Percentiles rank a stretch among this genome's conserved stretches.
Conservation (phyloP, 257 asterid species). For the Solanum pennellii region DNA sequence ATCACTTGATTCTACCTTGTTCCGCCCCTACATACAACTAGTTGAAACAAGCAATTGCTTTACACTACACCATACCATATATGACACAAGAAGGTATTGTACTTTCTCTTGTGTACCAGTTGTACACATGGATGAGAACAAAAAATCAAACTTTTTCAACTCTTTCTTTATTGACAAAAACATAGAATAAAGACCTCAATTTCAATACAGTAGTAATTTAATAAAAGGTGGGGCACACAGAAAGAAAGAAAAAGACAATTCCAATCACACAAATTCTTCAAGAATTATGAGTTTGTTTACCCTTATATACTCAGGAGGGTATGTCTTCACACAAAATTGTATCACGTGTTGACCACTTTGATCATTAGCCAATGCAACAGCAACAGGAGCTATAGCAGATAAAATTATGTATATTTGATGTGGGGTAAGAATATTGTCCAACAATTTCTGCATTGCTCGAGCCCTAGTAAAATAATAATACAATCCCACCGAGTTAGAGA, state of each 20-base stretch:
- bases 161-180: not conserved
- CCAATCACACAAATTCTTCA: not conserved
- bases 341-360: conserved; percentile 61
- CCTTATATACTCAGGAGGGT: conserved; percentile 47
- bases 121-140: not conserved
- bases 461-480: conserved; percentile 23
- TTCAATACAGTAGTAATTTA: not conserved
- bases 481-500: not conserved
- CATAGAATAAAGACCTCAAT: not conserved
- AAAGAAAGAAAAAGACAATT: not conserved
- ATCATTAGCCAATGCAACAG: conserved; percentile 42
- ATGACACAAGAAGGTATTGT: not conserved
- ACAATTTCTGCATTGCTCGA: conserved; percentile 32
- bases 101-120: not conserved
- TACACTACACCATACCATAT: not conserved
- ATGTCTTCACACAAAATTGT: conserved; percentile 31
- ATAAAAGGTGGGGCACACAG: not conserved
- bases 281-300: conserved; percentile 11
- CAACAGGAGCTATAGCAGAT: conserved; percentile 30
- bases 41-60: not conserved
- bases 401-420: conserved; percentile 39
- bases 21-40: not conserved
- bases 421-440: conserved; percentile 43
- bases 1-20: not conserved
- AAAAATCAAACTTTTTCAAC: not conserved